These are phyloP conservation scores for Pythium brassicae DNA, from an alignment of 352 stramenopile genomes.

Conservation along the genomic window DNA sequence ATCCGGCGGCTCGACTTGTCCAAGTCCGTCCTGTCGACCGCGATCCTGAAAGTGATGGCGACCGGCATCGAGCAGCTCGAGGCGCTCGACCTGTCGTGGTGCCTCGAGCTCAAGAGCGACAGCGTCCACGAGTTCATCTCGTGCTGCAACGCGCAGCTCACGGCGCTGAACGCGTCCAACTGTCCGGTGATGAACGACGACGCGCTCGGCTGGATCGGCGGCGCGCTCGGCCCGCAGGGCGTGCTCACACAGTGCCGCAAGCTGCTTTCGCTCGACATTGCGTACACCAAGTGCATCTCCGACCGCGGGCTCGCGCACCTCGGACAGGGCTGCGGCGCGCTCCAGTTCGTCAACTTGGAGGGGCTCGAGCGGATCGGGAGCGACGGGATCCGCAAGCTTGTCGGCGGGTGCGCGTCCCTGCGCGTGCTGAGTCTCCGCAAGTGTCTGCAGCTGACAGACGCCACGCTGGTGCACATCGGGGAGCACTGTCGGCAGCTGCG, in stretches of 20 bases:
- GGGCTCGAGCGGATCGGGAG: slow-evolving; percentile 53
- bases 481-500: slow-evolving; percentile 41
- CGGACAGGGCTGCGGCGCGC: slow-evolving; percentile 33
- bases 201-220: slow-evolving; percentile 65
- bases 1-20: slow-evolving; percentile 55
- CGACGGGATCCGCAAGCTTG: slow-evolving; percentile 37
- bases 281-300: slow-evolving; percentile 48
- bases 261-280: slow-evolving; percentile 66
- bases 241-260: slow-evolving; percentile 56
- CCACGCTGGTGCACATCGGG: slow-evolving; percentile 41
- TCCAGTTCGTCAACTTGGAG: slow-evolving; percentile 79
- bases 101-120: slow-evolving; percentile 45
- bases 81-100: slow-evolving; percentile 54
- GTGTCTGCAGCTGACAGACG: slow-evolving; percentile 59
- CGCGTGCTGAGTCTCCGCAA: slow-evolving; percentile 58
- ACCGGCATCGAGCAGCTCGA: slow-evolving; percentile 59
- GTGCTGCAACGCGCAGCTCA: slow-evolving; percentile 55
- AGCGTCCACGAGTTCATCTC: slow-evolving; percentile 65
- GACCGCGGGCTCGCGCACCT: slow-evolving; percentile 56
- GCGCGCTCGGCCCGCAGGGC: slow-evolving; percentile 52
- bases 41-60: slow-evolving; percentile 68
- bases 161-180: slow-evolving; percentile 49
- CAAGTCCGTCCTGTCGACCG: slow-evolving; percentile 36
- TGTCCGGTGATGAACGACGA: slow-evolving; percentile 68
- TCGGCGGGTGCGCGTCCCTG: slow-evolving; percentile 43